phyloP scores from a whole-genome alignment of 1,139 yeast genomes.

The Scheffersomyces titani region DNA sequence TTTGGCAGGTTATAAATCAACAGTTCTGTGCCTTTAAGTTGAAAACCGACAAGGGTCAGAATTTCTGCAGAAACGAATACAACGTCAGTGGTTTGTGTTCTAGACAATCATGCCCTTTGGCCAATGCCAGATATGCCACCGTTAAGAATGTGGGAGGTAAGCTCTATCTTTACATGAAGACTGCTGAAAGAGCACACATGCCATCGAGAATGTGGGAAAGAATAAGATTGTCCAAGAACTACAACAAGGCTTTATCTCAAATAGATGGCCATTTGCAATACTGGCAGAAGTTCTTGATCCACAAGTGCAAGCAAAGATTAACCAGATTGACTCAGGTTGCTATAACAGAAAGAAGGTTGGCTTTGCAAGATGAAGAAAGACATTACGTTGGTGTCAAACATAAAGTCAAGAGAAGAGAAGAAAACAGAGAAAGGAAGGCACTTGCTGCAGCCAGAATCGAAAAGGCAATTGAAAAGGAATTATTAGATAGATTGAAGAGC shows the following conservation, averaged over 20 bases:
- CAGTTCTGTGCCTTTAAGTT: slow-evolving; percentile 88
- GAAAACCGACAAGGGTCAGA: slow-evolving; percentile 77
- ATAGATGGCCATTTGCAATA: slow-evolving; percentile 83
- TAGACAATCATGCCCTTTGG: slow-evolving; percentile 93
- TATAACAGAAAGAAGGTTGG: slow-evolving; percentile 92
- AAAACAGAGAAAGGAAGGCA: slow-evolving; percentile 93
- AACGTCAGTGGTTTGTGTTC: slow-evolving; percentile 90
- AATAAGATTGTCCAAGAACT: slow-evolving; percentile 83
- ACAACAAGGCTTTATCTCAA: slow-evolving; percentile 82
- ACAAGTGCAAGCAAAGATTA: slow-evolving; percentile 93
- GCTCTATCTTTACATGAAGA: slow-evolving; percentile 90
- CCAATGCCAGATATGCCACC: slow-evolving; percentile 94
- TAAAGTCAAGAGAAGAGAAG: slow-evolving; percentile 92
- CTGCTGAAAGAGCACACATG: slow-evolving; percentile 95
- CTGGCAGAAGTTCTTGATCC: slow-evolving; percentile 91
- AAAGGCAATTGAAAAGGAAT: slow-evolving; percentile 92
- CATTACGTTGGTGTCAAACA: slow-evolving; percentile 90
- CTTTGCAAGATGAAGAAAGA: slow-evolving; percentile 88
- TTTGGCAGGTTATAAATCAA: slow-evolving; percentile 90
- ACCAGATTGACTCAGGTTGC: slow-evolving; percentile 95
- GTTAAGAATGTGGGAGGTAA: slow-evolving; percentile 87
- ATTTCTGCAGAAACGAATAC: slow-evolving; percentile 84
- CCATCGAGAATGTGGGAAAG: slow-evolving; percentile 96
- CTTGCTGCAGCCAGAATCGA: slow-evolving; percentile 95
- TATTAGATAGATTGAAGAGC: slow-evolving; percentile 88